Conservation (phyloP, 2,329 filamentous ascomycete genomes). For the Colletotrichum viniferum region DNA sequence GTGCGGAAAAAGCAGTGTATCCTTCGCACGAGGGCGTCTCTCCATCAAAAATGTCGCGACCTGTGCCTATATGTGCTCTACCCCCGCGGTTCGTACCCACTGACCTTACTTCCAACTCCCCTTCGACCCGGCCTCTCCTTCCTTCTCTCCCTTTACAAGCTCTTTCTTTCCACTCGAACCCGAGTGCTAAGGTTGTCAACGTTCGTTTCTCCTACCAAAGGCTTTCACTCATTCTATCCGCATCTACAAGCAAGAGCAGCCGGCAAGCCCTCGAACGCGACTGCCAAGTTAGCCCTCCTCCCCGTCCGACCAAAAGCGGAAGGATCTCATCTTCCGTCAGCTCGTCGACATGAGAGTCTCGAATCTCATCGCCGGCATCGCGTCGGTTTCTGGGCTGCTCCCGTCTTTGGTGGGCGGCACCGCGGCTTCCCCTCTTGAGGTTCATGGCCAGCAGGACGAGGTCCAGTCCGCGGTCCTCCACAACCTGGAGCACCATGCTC, state of each 20-base stretch:
- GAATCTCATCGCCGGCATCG: slow-evolving; percentile 33
- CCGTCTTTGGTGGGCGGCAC: slow-evolving; percentile 22
- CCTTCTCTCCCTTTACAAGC: background rate
- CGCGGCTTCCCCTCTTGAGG: background rate
- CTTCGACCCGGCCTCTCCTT: background rate
- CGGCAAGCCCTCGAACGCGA: background rate
- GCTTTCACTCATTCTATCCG: background rate
- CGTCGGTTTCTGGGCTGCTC: slow-evolving; percentile 36
- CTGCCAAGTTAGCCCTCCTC: background rate
- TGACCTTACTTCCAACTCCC: background rate
- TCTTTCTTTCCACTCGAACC: background rate
- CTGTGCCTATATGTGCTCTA: slow-evolving; percentile 6
- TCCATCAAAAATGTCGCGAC: background rate
- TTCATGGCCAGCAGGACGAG: background rate
- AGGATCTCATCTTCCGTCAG: background rate
- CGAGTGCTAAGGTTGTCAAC: background rate
- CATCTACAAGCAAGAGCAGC: background rate
- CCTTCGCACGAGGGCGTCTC: background rate
- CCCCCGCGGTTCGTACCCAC: background rate
- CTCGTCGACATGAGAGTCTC: slow-evolving; percentile 38
- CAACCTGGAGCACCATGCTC: background rate
- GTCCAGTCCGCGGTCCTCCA: background rate
- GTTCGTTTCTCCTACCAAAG: background rate
- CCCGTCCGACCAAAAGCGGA: too few species aligned
- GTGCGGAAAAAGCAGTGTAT: background rate